Base-by-base conservation (phyloP, 805 yeast genomes). In the Candida multigemmis region DNA sequence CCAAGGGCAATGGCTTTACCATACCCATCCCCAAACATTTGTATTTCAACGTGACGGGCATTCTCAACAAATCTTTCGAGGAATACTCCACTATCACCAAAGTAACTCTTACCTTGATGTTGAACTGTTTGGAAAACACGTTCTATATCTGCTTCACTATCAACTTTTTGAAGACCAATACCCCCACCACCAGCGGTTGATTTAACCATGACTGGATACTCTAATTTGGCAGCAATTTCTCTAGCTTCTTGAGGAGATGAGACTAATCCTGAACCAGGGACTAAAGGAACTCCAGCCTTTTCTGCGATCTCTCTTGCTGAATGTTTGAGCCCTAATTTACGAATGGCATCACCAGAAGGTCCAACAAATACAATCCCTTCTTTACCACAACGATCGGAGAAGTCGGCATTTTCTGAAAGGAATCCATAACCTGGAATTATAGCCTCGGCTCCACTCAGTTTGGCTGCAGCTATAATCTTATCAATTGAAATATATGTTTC, bases 111-210 rank as follows among this genome's bases (percentile, higher is more conserved):
- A 38, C 96, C 98, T 57, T 86, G 96, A 56, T 86, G 96, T 48
- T 84, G 79, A 23, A 91, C 97, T 7, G 94, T 78, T 44, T 74
- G 81, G 56, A 85, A 89, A 9, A 87, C 93, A 35, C 80, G 61
- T 56, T 75, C 83, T 37, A 91, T 75, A 34, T 91, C 96, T 12
- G 53, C 74, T 40, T 72, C 82, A 19, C 75, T 68, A 45, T 87
- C 95, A 33, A 87, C 96, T 49, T 86, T 82, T 54, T 89, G 96
- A 41, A 89, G 63, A 38, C 98, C 98, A 46, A 89, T 89, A 58
- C 98, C 98, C 56, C 98, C 98, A 47, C 98, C 98, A 50, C 98
- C 98, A 14, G 97, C 97, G 35, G 98, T 91, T 14, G 94, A 81
- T 56, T 89, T 89, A 26, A 91, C 83, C 97, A 89, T 89, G 18